Percentiles rank a stretch among this genome's conserved stretches.
Conservation (phyloP, 176 grass and related monocot species). For the Canna indica region DNA sequence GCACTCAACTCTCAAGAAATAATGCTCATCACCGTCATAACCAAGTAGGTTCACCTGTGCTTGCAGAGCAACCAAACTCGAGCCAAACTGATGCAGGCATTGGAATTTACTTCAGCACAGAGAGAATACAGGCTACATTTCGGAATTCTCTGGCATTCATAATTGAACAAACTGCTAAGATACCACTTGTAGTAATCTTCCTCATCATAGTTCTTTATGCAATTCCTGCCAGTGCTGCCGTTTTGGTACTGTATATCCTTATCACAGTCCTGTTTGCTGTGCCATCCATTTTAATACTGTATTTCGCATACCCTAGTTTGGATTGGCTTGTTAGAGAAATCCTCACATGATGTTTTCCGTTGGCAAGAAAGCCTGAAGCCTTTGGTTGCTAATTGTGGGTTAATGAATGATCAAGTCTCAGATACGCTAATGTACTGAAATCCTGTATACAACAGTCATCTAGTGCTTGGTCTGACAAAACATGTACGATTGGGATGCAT, state of each 20-base stretch:
- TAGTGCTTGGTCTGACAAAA: neutral
- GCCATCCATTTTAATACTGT: constrained; percentile 9
- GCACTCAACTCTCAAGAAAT: neutral
- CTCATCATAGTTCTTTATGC: constrained; percentile 8
- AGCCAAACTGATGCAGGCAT: neutral
- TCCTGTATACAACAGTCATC: neutral
- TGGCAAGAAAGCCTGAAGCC: neutral
- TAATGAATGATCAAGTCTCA: neutral
- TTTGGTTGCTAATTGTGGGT: neutral
- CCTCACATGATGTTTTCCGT: neutral
- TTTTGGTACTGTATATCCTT: constrained; percentile 5
- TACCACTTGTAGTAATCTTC: constrained; percentile 10
- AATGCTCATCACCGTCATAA: neutral
- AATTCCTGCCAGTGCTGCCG: constrained; percentile 5
- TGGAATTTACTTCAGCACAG: neutral
- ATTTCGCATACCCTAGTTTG: constrained; percentile 12
- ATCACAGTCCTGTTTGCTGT: constrained; percentile 3
- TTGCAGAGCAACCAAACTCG: neutral
- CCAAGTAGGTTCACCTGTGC: neutral
- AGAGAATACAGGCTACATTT: constrained; percentile 1
- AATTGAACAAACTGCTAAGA: constrained; percentile 4
- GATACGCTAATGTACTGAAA: neutral
- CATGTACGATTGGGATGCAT: too few species aligned
- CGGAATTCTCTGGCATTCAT: constrained; percentile 2
- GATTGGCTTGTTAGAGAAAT: constrained; percentile 18